These are phyloP conservation scores for Rhododendron ovatum DNA, from an alignment of 148 eudicot genomes.

Conservation along the genomic window DNA sequence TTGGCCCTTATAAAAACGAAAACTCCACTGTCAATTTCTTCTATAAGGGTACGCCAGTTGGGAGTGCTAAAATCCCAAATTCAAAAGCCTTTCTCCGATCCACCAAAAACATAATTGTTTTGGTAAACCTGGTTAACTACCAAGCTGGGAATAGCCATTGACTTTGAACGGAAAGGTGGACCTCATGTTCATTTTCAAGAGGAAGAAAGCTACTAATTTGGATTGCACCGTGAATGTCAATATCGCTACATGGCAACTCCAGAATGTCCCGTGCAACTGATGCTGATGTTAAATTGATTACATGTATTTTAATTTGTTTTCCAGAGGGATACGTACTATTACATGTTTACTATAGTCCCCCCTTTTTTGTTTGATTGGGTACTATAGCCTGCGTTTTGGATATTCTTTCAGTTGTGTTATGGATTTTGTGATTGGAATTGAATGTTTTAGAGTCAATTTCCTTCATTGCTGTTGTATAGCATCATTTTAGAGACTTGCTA, in stretches of 20 bases:
- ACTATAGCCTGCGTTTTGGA: too few relatives aligned
- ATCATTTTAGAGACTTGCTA: too few relatives aligned
- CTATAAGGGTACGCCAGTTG: background rate
- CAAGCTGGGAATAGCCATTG: background rate
- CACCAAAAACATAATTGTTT: constrained; percentile 8
- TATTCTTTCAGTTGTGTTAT: too few relatives aligned
- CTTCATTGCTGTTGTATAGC: too few relatives aligned
- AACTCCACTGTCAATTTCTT: background rate
- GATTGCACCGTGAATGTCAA: background rate
- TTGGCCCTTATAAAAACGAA: background rate
- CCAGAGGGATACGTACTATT: too few relatives aligned
- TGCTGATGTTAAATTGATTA: background rate
- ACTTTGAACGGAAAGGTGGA: background rate
- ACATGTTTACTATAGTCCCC: too few relatives aligned
- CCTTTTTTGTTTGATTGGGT: too few relatives aligned
- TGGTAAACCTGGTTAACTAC: background rate
- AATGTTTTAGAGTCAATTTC: too few relatives aligned
- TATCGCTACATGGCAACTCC: background rate
- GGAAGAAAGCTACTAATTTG: background rate
- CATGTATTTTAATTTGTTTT: too few relatives aligned
- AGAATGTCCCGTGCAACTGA: background rate
- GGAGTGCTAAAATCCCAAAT: background rate
- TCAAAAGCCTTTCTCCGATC: background rate
- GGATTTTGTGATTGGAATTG: too few relatives aligned
- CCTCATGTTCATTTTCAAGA: background rate